Evolutionary conservation across 257 asterid genomes (phyloP).

Genomic region (Solanum clarkiae): DNA sequence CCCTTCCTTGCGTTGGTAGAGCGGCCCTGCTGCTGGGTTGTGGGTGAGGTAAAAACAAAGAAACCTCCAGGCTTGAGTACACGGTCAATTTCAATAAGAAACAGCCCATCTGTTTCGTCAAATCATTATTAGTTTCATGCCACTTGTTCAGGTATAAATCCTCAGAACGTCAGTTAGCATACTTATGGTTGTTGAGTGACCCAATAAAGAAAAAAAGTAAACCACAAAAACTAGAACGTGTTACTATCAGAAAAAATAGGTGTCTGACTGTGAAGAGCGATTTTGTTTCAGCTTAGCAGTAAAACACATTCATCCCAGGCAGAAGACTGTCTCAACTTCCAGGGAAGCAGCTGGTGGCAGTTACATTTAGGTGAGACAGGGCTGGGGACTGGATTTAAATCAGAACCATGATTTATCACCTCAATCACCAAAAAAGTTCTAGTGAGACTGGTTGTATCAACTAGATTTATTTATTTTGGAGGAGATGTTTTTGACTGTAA

Average conservation of each 20-base stretch:
- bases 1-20: slow-evolving; percentile 33
- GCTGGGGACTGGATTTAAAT: neutral
- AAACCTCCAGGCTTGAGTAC: slow-evolving; percentile 95
- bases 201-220: neutral
- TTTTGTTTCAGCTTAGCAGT: neutral
- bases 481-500: neutral
- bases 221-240: neutral
- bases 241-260: neutral
- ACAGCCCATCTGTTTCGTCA: slow-evolving; percentile 57
- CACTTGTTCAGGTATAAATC: neutral
- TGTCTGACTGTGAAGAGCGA: neutral
- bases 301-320: neutral
- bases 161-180: neutral
- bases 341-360: neutral
- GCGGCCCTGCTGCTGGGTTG: slow-evolving; percentile 46
- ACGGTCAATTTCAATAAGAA: slow-evolving; percentile 88
- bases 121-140: slow-evolving; percentile 12
- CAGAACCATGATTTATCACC: neutral
- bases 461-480: neutral
- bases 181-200: neutral
- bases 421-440: neutral
- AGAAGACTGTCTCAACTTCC: neutral
- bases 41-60: slow-evolving; percentile 73
- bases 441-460: neutral
- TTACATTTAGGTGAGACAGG: neutral